Base-by-base conservation (phyloP, 2,329 filamentous ascomycete genomes). In the Pseudogymnoascus sp. region DNA sequence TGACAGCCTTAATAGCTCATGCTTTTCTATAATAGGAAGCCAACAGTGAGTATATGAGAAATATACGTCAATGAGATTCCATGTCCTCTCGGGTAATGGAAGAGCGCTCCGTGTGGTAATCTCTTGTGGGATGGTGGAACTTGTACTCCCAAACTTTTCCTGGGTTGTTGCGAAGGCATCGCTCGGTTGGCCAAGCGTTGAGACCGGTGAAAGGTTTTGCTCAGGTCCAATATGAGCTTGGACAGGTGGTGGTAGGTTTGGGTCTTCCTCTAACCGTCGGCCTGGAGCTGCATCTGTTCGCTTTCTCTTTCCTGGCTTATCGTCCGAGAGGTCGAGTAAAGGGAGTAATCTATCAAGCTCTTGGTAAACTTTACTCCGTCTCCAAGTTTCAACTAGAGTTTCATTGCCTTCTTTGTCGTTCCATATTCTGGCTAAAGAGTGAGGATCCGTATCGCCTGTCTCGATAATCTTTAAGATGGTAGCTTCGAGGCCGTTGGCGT, bases 41-140 rank as follows among this genome's bases (percentile, higher is more conserved):
- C 89, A 92, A 60, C 82, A 84, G 70, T 91, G 87, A 0, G 86
- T 89, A 66, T 89, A 90, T 1, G 87, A 82, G 63, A 90, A 88
- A 70, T 90, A 91, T 4, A 88, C 79, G 65, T 91, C 86, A 38
- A 91, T 74, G 3, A 91, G 77, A 62, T 69, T 67, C 70, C 70
- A 72, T 1, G 70, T 69, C 22, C 70, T 68, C 4, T 68, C 67
- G 14, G 70, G 70, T 14, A 72, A 33, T 53, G 28, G 28, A 33
- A 33, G 47, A 18, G 47, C 3, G 15, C 28, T 33, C 18, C 9
- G 43, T 33, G 12, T 33, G n/a, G n/a, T 33, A 12, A 33, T 53
- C 18, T 53, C 43, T 18, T 9, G 25, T 18, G 25, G 25, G 7
- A 53, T 12, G n/a, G 28, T 33, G 22, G n/a, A 33, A 53, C 8